Evolutionary conservation across 225 moss, liverwort and hornwort genomes (phyloP), one percentile per base, ranked within the genome.

Genomic region (Rhytidiadelphus loreus): DNA sequence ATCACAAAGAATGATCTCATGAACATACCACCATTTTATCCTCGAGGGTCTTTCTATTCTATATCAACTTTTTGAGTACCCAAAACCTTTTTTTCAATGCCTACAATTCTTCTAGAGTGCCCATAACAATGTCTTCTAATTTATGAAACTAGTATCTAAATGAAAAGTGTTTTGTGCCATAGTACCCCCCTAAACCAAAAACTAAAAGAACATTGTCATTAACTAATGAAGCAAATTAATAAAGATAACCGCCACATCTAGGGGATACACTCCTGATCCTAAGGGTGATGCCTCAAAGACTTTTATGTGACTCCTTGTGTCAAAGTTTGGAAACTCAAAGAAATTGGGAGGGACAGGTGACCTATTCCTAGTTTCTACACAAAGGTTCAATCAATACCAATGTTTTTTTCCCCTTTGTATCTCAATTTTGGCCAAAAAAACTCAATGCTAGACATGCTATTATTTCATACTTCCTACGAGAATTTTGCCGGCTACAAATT

Each of bases 401-500:
- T 5, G 0, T 16, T 41, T 43, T 41, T 15, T 15, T 0, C 26
- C 16, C 11, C 10, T 48, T 72, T 28, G 25, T 44, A 72, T 44
- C 29, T 0, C 0, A 0, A 10, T 28, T 44, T 28, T 44, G 28
- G 8, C 43, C 26, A 1, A 1, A 28, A 22, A 16, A 44, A 44
- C 5, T 29, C 29, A 3, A 44, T 29, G 10, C 5, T 0, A 29
- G 0, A 44, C 3, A 26, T 25, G 6, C 2, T 28, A 9, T 9
- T 44, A 10, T 28, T 10, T 71, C 3, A 6, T 43, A 9, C 3
- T 43, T 16, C 3, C 3, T 16, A 2, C 0, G 0, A 43, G 24
- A 44, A 16, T 44, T 16, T 0, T 16, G 3, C 3, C 0, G 0
- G 3, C 16, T 17, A 29, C 2, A 17, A 28, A 17, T 44, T 44